Percentiles rank a stretch among this genome's conserved stretches.
Evolutionary conservation across 176 grass and related monocot genomes (phyloP).

Genomic region (Areca catechu): DNA sequence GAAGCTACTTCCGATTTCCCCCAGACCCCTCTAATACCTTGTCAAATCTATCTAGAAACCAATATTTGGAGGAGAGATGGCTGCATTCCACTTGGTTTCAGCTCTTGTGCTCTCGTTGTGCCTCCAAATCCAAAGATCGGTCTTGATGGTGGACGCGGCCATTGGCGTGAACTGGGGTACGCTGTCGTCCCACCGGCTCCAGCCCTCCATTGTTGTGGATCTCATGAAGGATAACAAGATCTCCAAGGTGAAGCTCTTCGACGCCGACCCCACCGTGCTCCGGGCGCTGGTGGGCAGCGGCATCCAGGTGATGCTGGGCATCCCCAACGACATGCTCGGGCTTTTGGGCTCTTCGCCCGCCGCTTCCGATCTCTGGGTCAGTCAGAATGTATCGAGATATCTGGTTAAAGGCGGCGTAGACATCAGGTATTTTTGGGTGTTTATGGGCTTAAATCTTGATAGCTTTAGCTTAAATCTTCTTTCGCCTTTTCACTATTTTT

Average conservation of each 20-base stretch:
- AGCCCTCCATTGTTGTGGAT: conserved; percentile 54
- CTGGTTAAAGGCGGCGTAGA: conserved; percentile 53
- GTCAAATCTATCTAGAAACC: background rate
- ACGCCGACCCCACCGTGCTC: conserved; percentile 42
- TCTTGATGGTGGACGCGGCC: conserved; percentile 39
- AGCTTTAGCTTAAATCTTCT: conserved; percentile 3
- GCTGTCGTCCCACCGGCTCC: conserved; percentile 50
- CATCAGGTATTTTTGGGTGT: conserved; percentile 46
- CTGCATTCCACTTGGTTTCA: background rate
- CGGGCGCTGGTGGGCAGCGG: conserved; percentile 62
- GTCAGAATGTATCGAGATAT: conserved; percentile 68
- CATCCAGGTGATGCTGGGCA: conserved; percentile 66
- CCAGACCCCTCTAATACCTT: too few species aligned
- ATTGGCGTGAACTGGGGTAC: conserved; percentile 90
- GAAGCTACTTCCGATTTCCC: too few species aligned
- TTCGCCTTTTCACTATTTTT: background rate
- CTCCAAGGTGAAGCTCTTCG: conserved; percentile 74
- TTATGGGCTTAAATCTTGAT: too few species aligned
- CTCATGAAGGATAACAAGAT: conserved; percentile 63
- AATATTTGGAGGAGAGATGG: conserved; percentile 21
- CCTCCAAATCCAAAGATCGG: conserved; percentile 16
- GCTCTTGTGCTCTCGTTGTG: conserved; percentile 10
- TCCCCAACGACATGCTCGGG: conserved; percentile 53
- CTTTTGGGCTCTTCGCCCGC: conserved; percentile 39
- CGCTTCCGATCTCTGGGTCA: conserved; percentile 50